Conservation (phyloP, 2,329 filamentous ascomycete species). For the Ascochyta lentis region DNA sequence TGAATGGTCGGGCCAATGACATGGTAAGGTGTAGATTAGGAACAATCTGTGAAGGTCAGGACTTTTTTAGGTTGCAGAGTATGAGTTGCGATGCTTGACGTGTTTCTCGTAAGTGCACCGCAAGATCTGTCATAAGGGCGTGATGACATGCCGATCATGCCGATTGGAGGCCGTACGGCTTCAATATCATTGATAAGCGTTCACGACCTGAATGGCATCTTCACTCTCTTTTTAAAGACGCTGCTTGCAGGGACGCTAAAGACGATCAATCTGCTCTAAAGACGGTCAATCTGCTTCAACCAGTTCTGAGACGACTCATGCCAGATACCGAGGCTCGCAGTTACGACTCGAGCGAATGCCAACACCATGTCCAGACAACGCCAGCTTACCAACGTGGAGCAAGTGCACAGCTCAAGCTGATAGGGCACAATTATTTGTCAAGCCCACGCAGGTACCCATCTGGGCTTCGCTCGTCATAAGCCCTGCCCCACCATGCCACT, state of each 20-base stretch:
- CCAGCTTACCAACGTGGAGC: conserved; percentile 11
- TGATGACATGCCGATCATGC: conserved; percentile 4
- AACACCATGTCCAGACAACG: conserved; percentile 6
- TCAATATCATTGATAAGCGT: not conserved
- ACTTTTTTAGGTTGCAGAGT: not conserved
- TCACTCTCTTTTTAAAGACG: not conserved
- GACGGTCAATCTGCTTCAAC: not conserved
- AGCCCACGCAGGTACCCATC: conserved; percentile 14
- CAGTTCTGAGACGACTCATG: not conserved
- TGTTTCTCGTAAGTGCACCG: not conserved
- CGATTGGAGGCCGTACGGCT: not conserved
- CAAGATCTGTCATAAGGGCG: not conserved
- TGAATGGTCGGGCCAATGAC: conserved; percentile 73
- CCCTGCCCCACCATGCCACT: conserved; percentile 10
- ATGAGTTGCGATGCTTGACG: not conserved
- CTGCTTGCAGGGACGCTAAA: not conserved
- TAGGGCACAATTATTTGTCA: conserved; percentile 21
- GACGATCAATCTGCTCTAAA: not conserved
- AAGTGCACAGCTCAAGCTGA: not conserved
- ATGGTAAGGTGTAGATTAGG: conserved; percentile 30
- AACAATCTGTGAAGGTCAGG: not conserved
- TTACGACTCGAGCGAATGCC: not conserved
- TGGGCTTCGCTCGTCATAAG: conserved; percentile 13
- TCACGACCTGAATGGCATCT: not conserved
- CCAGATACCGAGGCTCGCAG: conserved; percentile 1